Percentiles rank a stretch among this genome's conserved stretches.
These are phyloP conservation scores for Vigna reflexopilosa DNA, from an alignment of 306 rosid species.

Conservation along the genomic window DNA sequence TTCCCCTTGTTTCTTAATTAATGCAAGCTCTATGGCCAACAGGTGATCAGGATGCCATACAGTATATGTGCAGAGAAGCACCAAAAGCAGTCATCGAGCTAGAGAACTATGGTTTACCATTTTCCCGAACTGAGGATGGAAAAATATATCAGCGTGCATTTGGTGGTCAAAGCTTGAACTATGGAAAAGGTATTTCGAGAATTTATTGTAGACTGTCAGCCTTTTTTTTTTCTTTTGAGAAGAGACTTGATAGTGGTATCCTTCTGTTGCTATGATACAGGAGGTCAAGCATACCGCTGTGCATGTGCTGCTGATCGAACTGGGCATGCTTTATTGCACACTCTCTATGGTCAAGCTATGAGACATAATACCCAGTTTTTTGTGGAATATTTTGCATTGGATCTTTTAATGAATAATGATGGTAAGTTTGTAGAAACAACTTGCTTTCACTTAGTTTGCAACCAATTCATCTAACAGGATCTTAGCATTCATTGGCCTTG, in stretches of 20 bases:
- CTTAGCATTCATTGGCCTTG: neutral
- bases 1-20: neutral
- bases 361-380: constrained; percentile 88
- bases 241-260: constrained; percentile 38
- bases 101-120: constrained; percentile 91
- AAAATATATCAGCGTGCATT: constrained; percentile 94
- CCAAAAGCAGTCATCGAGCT: constrained; percentile 94
- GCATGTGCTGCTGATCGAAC: constrained; percentile 98
- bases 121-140: constrained; percentile 89
- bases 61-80: constrained; percentile 93
- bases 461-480: constrained; percentile 16
- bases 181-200: constrained; percentile 70
- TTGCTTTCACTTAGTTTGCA: constrained; percentile 21
- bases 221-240: constrained; percentile 2
- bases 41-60: constrained; percentile 98
- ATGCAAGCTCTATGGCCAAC: constrained; percentile 35
- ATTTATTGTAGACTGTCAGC: constrained; percentile 19
- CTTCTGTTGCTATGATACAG: constrained; percentile 54
- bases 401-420: constrained; percentile 77
- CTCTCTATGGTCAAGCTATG: constrained; percentile 95
- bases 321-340: constrained; percentile 88
- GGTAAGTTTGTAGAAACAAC: constrained; percentile 57
- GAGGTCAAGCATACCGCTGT: constrained; percentile 96
- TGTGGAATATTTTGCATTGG: constrained; percentile 92
- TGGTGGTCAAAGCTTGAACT: constrained; percentile 95